Evolutionary conservation across 306 rosid species (phyloP), one percentile per base, ranked within the genome.

Genomic region (Echinosophora koreensis): DNA sequence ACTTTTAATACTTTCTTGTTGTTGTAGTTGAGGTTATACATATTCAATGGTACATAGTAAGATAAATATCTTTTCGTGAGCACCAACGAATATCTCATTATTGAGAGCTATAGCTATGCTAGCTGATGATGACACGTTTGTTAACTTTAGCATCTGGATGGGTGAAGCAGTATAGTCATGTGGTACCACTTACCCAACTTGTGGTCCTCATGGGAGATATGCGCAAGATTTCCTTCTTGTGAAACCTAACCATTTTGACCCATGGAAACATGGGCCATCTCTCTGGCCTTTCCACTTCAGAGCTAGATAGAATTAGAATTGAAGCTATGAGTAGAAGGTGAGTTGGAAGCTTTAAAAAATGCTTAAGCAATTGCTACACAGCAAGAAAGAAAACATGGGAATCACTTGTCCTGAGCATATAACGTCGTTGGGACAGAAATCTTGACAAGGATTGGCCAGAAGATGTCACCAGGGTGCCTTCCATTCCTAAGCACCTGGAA

Each of bases 191-290:
- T 42, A 68, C 79, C 37, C 77, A 42, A 66, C 68, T 22, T n/a
- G 88, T 87, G 90, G 85, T 77, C 88, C 84, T 76, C 77, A 8
- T 32, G 1, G 57, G 7, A 69, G 85, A 82, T 84, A 77, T 58
- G 85, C 42, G 12, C 66, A 62, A 76, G 87, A 87, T 82, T 73
- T 80, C 80, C 52, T 67, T 82, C 76, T 78, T 77, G 78, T 39
- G 78, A 83, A 63, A 17, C 82, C 50, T 74, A 56, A 66, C 79
- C 44, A 51, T 42, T 67, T 82, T 82, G 84, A 76, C 76, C 83
- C 62, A 5, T 41, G 39, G 37, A 42, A 27, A 10, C 61, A 76
- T 73, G 69, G 64, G 6, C 3, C 44, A 72, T 50, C 42, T 27
- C 64, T 27, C 56, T 73, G 3, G 16, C 62, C 47, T 71, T 78